phyloP scores from a whole-genome alignment of 2,329 filamentous ascomycete species.

The Neonectria faginata region DNA sequence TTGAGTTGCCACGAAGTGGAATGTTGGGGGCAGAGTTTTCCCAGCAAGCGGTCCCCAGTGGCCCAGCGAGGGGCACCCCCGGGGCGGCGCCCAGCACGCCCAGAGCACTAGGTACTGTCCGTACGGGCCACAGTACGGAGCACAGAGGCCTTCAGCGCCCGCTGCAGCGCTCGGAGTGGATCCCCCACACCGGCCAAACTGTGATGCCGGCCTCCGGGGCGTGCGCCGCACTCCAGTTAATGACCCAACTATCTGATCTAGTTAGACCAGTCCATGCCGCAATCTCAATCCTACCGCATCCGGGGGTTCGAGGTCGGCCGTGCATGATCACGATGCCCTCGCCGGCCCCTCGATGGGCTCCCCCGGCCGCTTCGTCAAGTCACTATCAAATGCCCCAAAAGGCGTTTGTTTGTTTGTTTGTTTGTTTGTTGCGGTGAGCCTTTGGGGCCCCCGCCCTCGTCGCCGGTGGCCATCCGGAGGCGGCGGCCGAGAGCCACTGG shows the following conservation, averaged over 20 bases:
- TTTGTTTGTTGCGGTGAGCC: conserved; percentile 34
- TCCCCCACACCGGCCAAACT: conserved; percentile 36
- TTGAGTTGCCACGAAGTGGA: conserved; percentile 47
- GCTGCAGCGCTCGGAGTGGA: conserved; percentile 27
- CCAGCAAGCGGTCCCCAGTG: conserved; percentile 39
- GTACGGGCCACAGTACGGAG: neutral
- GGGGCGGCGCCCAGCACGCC: conserved; percentile 30
- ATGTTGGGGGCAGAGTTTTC: conserved; percentile 49
- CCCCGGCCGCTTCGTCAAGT: conserved; percentile 8
- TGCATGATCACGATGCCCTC: conserved; percentile 47
- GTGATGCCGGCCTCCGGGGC: conserved; percentile 33
- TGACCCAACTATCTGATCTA: conserved; percentile 6
- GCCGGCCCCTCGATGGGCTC: conserved; percentile 24
- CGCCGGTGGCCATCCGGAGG: conserved; percentile 15
- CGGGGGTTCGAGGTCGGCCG: conserved; percentile 41
- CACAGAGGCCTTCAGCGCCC: conserved; percentile 21
- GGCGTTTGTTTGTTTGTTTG: conserved; percentile 32
- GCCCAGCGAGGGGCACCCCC: conserved; percentile 39
- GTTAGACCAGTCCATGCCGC: conserved; percentile 28
- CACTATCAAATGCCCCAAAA: neutral
- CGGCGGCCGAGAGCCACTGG: conserved; percentile 5
- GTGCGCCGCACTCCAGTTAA: conserved; percentile 12
- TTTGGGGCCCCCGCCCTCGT: conserved; percentile 5
- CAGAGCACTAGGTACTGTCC: conserved; percentile 22
- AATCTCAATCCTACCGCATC: conserved; percentile 26